A percentile compares a stretch with the other conserved stretches of the same genome.
Evolutionary conservation across 2,329 filamentous ascomycete genomes (phyloP).

Genomic region (Dactylonectria macrodidyma): DNA sequence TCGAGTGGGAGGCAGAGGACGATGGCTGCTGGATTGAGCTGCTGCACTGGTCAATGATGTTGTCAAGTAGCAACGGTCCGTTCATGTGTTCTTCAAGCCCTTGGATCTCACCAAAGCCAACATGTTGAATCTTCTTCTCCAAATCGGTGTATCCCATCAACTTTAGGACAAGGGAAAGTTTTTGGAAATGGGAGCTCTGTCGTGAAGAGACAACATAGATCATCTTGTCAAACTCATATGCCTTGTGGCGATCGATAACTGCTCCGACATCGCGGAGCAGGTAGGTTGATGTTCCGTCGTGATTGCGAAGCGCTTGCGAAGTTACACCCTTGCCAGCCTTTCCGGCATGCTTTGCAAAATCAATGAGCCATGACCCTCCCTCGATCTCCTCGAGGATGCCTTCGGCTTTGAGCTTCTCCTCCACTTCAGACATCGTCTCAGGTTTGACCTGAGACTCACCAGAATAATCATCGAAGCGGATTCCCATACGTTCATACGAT

Average conservation of each 20-base stretch:
- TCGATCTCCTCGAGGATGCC: slow-evolving; percentile 71
- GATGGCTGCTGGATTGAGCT: slow-evolving; percentile 3
- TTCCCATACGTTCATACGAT: slow-evolving; percentile 67
- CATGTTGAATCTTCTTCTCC: slow-evolving; percentile 49
- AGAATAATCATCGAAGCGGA: slow-evolving; percentile 71
- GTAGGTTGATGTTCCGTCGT: slow-evolving; percentile 59
- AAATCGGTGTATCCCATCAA: slow-evolving; percentile 52
- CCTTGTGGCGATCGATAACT: slow-evolving; percentile 71
- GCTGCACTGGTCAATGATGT: slow-evolving; percentile 24
- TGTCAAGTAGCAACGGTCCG: slow-evolving; percentile 5
- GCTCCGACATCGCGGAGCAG: slow-evolving; percentile 81
- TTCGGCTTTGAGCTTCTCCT: slow-evolving; percentile 69
- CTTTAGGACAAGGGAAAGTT: slow-evolving; percentile 48
- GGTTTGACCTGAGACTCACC: slow-evolving; percentile 73
- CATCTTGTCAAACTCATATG: slow-evolving; percentile 80
- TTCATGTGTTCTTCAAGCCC: slow-evolving; percentile 61
- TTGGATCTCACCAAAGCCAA: slow-evolving; percentile 59
- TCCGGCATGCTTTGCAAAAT: slow-evolving; percentile 79
- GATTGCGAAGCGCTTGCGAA: slow-evolving; percentile 76
- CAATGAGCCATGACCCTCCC: slow-evolving; percentile 77
- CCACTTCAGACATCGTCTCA: slow-evolving; percentile 71
- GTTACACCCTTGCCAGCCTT: slow-evolving; percentile 70
- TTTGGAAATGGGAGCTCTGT: slow-evolving; percentile 78
- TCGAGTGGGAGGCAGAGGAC: not conserved
- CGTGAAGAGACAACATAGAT: slow-evolving; percentile 83